These are phyloP conservation scores for Botrytis fabae DNA, from an alignment of 2,329 filamentous ascomycete species.

Conservation along the genomic window DNA sequence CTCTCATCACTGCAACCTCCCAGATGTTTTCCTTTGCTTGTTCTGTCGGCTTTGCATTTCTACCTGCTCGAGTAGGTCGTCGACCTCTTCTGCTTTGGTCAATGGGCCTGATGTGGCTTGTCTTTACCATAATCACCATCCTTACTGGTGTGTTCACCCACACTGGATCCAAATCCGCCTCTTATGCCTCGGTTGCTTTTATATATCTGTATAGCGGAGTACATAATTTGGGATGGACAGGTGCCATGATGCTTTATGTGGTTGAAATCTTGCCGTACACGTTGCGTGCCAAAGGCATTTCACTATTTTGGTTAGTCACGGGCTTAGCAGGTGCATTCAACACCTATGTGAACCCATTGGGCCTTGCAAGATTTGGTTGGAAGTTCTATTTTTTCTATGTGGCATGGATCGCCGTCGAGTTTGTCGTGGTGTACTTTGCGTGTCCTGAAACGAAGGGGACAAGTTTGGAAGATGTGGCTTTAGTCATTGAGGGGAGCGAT, in stretches of 20 bases:
- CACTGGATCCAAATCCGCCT: constrained; percentile 32
- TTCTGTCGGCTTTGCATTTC: constrained; percentile 49
- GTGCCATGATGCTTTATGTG: constrained; percentile 48
- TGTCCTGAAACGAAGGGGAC: constrained; percentile 32
- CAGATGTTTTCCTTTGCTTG: constrained; percentile 42
- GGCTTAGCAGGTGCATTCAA: constrained; percentile 41
- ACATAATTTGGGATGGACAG: constrained; percentile 55
- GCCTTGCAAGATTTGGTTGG: constrained; percentile 44
- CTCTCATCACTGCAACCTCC: constrained; percentile 36
- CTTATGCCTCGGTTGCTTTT: constrained; percentile 41
- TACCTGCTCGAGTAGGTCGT: constrained; percentile 41
- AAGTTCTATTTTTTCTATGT: constrained; percentile 46
- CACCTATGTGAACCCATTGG: constrained; percentile 48
- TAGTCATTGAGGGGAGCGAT: constrained; percentile 67
- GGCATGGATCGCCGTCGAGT: constrained; percentile 58
- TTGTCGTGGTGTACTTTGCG: constrained; percentile 62
- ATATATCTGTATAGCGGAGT: constrained; percentile 49
- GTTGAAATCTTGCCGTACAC: constrained; percentile 46
- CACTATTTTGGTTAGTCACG: constrained; percentile 46
- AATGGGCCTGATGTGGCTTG: constrained; percentile 37
- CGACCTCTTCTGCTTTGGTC: constrained; percentile 28
- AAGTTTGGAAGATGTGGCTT: constrained; percentile 42
- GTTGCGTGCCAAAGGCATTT: constrained; percentile 43
- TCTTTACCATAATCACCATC: constrained; percentile 39
- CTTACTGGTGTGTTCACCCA: constrained; percentile 30